Base-by-base conservation (phyloP, 2,329 filamentous ascomycete genomes). In the Bipolaris zeicola region DNA sequence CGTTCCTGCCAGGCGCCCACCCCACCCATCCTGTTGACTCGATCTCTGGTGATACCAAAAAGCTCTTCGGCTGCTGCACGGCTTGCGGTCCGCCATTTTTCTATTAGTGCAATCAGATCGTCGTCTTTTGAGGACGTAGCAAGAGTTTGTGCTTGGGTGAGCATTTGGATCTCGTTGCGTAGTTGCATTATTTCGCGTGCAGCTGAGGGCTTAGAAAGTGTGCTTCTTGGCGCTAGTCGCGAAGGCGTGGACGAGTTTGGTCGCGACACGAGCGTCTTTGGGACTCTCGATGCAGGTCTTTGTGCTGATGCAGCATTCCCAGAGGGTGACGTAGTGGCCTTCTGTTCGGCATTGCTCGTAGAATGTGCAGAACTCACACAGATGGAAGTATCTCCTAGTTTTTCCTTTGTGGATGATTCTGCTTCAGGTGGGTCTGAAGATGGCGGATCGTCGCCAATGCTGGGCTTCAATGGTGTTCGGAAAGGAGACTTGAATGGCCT, bases 401-500 rank as follows among this genome's bases (percentile, higher is more conserved):
- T 42, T 6, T 34, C 10, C 3, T 33, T 45, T 24, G 31, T 55
- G 45, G 61, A 37, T 18, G 49, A 56, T n/a, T 38, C 38, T 20
- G 48, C n/a, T 14, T 67, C 61, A 28, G 57, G 61, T 49, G 66
- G 64, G 41, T 72, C 68, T 28, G 68, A 69, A 36, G 66, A 70
- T 8, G 61, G 66, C 13, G 64, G 62, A 34, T 68, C 64, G 33
- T 66, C 66, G 43, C 63, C 60, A 37, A 64, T 56, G 33, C 36
- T 58, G 14, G 65, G 64, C 52, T 69, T 73, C 49, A 71, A 57
- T 22, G 79, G 78, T 36, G 79, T 81, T 63, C 82, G 84, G 58
- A 89, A 82, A 13, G 88, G 89, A 43, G 89, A 91, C 63, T 88
- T 87, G 78, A 92, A 92, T 0, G 89, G 89, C 69, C 87, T 89